phyloP scores from a whole-genome alignment of 2,329 filamentous ascomycete species.

The Cryphonectria nitschkei region DNA sequence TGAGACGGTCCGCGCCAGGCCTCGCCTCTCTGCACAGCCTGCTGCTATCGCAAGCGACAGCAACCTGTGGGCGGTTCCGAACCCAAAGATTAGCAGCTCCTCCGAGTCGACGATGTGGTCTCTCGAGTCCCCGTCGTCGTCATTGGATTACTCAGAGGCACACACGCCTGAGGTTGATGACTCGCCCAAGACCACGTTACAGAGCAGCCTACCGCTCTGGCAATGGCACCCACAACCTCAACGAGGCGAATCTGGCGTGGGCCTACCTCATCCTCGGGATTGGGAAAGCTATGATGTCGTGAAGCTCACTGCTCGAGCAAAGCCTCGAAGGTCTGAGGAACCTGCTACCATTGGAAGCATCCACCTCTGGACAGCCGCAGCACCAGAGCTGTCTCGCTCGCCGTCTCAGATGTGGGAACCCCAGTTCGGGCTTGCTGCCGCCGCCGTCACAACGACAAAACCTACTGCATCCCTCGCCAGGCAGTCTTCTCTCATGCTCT shows the following conservation, averaged over 20 bases:
- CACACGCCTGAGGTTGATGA: background rate
- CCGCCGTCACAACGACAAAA: background rate
- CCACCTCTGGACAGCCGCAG: constrained; percentile 32
- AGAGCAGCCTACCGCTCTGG: constrained; percentile 18
- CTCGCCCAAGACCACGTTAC: background rate
- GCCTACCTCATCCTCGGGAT: constrained; percentile 27
- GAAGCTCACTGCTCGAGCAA: constrained; percentile 23
- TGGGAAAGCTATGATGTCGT: constrained; percentile 28
- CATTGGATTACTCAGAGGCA: background rate
- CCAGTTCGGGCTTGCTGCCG: background rate
- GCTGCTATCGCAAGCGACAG: constrained; percentile 24
- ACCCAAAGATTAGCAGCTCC: background rate
- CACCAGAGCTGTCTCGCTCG: background rate
- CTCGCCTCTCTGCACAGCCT: constrained; percentile 24
- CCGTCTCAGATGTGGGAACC: constrained; percentile 21
- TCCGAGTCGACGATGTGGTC: constrained; percentile 26
- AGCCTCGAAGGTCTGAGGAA: constrained; percentile 28
- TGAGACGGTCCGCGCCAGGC: constrained; percentile 27
- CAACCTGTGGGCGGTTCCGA: constrained; percentile 32
- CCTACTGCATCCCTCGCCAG: background rate
- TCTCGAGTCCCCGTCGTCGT: background rate
- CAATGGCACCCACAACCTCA: constrained; percentile 7
- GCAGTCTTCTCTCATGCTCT: constrained; percentile 20
- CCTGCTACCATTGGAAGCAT: constrained; percentile 25
- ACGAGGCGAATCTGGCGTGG: constrained; percentile 24